These are phyloP conservation scores for Astrephomene gubernaculifera DNA, from an alignment of 139 green algal species.

Conservation along the genomic window DNA sequence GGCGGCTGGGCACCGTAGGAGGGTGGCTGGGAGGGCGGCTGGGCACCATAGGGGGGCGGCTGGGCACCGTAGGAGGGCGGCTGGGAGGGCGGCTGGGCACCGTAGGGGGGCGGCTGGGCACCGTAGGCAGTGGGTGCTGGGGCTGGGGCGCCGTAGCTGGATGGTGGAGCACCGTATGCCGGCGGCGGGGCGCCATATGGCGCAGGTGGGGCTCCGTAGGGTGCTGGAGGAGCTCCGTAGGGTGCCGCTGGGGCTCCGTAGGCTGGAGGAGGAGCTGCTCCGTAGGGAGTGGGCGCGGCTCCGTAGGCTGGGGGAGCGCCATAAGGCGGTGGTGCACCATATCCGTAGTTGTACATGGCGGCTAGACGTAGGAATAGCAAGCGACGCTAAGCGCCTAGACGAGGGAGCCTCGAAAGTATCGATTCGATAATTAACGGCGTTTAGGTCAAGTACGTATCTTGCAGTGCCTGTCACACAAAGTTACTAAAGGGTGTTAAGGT, in stretches of 20 bases:
- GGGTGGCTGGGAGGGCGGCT: background rate
- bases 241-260: background rate
- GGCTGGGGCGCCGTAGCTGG: background rate
- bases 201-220: background rate
- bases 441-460: no score
- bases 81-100: background rate
- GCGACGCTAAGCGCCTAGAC: no score
- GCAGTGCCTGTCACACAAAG: no score
- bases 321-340: conserved; percentile 24
- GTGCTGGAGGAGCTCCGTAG: background rate
- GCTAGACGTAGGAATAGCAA: background rate
- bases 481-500: no score
- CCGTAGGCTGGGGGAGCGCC: background rate
- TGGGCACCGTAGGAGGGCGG: no score
- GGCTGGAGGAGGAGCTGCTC: background rate
- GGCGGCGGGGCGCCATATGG: background rate
- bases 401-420: no score
- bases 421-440: no score
- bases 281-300: conserved; percentile 13
- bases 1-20: background rate
- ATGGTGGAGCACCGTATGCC: background rate
- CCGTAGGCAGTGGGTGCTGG: background rate
- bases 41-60: no score
- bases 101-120: background rate
- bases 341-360: conserved; percentile 24